phyloP scores from a whole-genome alignment of 176 grass and related monocot species.

The Aechmea fasciata region DNA sequence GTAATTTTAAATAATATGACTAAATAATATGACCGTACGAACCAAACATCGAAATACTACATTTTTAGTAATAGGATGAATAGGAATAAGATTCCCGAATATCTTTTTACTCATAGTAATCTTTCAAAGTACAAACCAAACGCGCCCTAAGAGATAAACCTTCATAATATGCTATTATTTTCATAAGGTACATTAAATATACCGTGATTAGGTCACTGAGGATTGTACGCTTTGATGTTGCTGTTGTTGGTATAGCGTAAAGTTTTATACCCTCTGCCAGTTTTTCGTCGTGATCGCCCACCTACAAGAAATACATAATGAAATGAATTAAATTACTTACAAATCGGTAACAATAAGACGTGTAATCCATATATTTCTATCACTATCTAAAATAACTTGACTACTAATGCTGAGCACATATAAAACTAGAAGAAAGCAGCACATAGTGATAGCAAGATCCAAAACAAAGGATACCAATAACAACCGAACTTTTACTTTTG shows the following conservation, averaged over 20 bases:
- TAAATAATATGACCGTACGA: no score
- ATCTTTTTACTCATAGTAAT: no score
- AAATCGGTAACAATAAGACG: background rate
- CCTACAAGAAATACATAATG: constrained; percentile 39
- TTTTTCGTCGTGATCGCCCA: constrained; percentile 88
- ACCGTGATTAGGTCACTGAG: constrained; percentile 92
- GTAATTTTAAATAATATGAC: no score
- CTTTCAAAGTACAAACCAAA: no score
- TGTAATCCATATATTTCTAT: background rate
- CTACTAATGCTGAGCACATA: no score
- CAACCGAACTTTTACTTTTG: background rate
- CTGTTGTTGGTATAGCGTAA: constrained; percentile 61
- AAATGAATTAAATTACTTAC: background rate
- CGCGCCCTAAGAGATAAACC: background rate
- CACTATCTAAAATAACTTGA: no score
- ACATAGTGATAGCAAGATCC: no score
- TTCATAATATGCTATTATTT: constrained; percentile 1
- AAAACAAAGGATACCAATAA: no score
- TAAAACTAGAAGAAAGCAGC: no score
- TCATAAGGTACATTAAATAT: constrained; percentile 26
- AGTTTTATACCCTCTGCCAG: constrained; percentile 98
- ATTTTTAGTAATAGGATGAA: no score
- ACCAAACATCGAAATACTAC: no score
- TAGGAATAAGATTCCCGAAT: no score
- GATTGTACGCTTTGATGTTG: constrained; percentile 83